phyloP scores from a whole-genome alignment of 1,284 basidiomycete genomes.

The Fomitiporia mediterranea region DNA sequence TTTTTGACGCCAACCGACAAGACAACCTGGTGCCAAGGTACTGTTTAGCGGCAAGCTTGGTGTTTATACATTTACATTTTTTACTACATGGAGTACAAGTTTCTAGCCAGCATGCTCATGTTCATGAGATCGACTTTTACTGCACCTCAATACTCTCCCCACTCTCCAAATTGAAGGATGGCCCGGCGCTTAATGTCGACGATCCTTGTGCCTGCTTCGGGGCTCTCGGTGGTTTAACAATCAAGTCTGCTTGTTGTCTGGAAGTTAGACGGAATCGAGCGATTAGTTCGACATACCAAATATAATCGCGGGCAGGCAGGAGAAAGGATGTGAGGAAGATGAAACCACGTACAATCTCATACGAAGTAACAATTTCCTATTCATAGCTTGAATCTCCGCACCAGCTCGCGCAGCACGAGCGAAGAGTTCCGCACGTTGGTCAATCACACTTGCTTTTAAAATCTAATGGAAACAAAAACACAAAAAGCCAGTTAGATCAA shows the following conservation, averaged over 20 bases:
- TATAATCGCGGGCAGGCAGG: no score
- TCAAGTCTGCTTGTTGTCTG: slow-evolving; percentile 67
- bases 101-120: no score
- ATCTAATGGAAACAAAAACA: slow-evolving; percentile 41
- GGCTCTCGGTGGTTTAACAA: slow-evolving; percentile 43
- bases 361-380: slow-evolving; percentile 69
- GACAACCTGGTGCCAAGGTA: no score
- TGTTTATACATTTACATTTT: no score
- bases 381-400: slow-evolving; percentile 61
- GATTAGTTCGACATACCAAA: no score
- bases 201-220: background rate
- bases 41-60: no score
- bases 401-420: slow-evolving; percentile 69
- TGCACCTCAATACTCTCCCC: slow-evolving; percentile 3
- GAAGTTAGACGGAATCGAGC: slow-evolving; percentile 2
- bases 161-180: no score
- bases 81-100: no score
- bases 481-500: background rate
- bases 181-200: no score
- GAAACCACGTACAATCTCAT: slow-evolving; percentile 60
- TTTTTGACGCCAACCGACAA: no score
- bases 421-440: slow-evolving; percentile 71
- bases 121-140: background rate
- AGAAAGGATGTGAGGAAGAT: background rate
- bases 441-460: slow-evolving; percentile 66